Evolutionary conservation across 108 stramenopile species (phyloP).

Genomic region (Schizochytrium sp.): DNA sequence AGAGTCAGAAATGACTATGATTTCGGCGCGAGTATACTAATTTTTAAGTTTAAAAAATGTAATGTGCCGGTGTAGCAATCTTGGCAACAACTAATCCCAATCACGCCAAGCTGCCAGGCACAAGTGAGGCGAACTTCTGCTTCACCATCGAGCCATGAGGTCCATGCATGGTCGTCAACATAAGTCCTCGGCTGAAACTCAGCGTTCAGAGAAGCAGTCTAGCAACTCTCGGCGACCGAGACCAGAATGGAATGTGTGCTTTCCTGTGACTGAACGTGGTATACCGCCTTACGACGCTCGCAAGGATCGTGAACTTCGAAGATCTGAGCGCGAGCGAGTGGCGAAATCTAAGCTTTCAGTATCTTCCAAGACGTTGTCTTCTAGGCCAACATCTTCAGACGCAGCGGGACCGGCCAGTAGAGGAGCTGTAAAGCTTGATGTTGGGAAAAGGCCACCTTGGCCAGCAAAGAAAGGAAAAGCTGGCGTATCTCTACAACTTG

Average conservation of each 20-base stretch:
- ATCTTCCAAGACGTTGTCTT: neutral
- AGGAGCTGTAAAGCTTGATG: neutral
- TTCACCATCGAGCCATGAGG: neutral
- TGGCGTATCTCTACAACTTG: neutral
- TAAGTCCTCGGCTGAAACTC: neutral
- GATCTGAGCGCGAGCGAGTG: neutral
- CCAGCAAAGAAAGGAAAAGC: neutral
- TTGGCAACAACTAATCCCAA: no score
- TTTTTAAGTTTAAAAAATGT: no score
- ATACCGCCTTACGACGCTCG: neutral
- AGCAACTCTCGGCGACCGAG: neutral
- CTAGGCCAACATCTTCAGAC: neutral
- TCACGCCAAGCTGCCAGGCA: no score
- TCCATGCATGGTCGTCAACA: neutral
- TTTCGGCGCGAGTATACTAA: no score
- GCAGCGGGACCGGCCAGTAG: neutral
- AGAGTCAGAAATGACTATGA: no score
- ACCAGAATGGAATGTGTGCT: neutral
- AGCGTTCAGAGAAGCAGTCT: neutral
- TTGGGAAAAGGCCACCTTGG: neutral
- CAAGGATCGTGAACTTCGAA: neutral
- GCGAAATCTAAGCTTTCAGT: neutral
- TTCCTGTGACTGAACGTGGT: slow-evolving; percentile 10
- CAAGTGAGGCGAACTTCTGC: no score
- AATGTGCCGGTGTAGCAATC: no score